phyloP scores from a whole-genome alignment of 2,329 filamentous ascomycete species.

The Pseudogymnoascus pannorum region DNA sequence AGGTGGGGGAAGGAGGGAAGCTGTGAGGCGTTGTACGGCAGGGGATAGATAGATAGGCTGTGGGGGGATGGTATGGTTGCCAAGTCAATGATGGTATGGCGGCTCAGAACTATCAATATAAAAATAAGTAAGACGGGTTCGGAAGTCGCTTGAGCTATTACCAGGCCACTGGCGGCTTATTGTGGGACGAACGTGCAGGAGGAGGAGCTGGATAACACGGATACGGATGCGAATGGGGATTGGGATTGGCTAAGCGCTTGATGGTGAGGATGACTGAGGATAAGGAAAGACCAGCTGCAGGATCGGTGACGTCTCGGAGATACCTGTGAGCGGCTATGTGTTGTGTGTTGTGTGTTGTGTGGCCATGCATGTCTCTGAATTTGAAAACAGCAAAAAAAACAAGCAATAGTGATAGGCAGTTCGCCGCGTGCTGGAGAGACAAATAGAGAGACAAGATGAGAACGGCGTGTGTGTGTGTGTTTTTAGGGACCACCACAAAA shows the following conservation, averaged over 20 bases:
- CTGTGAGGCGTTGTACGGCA: neutral
- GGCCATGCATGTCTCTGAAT: neutral
- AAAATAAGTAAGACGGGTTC: constrained; percentile 5
- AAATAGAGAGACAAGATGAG: neutral
- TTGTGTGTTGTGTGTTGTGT: too few relatives aligned
- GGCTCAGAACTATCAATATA: neutral
- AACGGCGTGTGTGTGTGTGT: too few relatives aligned
- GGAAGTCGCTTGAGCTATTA: neutral
- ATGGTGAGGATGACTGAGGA: neutral
- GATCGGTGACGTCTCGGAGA: neutral
- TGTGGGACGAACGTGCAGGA: neutral
- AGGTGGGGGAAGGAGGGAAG: neutral
- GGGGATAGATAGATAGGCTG: neutral
- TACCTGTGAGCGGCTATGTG: neutral
- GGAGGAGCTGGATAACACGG: neutral
- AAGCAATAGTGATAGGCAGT: neutral
- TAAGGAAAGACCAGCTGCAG: neutral
- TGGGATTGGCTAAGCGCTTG: neutral
- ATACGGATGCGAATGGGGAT: too few relatives aligned
- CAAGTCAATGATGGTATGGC: neutral
- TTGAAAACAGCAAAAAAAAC: neutral
- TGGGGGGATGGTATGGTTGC: neutral
- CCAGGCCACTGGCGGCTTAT: neutral
- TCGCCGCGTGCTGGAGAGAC: neutral
- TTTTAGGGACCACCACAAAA: neutral